Evolutionary conservation across 2,329 filamentous ascomycete genomes (phyloP), one percentile per base, ranked within the genome.

Genomic region (Septoria linicola): DNA sequence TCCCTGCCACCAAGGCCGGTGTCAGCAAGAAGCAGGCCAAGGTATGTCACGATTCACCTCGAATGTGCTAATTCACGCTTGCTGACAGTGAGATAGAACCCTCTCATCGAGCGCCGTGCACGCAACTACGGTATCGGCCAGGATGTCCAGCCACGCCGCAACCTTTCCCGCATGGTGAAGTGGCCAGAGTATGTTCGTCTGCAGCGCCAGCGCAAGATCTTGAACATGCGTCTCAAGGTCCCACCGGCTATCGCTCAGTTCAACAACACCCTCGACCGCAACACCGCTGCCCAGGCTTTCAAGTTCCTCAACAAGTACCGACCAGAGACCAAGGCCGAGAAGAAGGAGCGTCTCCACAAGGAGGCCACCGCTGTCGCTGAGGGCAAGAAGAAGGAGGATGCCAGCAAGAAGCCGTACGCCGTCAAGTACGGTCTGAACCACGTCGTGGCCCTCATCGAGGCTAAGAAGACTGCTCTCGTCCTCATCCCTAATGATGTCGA

Each of bases 251-350:
- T 99, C 68, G 85, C 92, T 67, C 93, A 99, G 82, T 99, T 97
- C 87, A 86, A 90, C 80, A 88, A 92, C 77, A 90, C 95, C 68
- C 88, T 97, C 69, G 89, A 95, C 84, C 88, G 88, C 79, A 95
- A 95, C 84, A 88, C 92, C 64, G 95, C 95, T 66, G 88, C 90
- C 69, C 92, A 97, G 81, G 82, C 89, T 63, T 93, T 99, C 84
- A 97, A 97, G 85, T 87, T 99, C 73, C 88, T 99, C 73, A 95
- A 96, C 88, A 99, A 99, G 84, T 99, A 99, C 87, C 90, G 92
- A 70, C 93, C 93, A 66, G 93, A 99, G 84, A 95, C 89, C 77
- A 97, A 96, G 86, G 80, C 82, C 68, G 92, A 97, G 87, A 99
- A 99, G 89, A 99, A 97, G 86, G 95, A 99, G 82, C 90, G 93